Evolutionary conservation across 805 yeast species (phyloP).

Genomic region (Tetrapisispora fleetii): DNA sequence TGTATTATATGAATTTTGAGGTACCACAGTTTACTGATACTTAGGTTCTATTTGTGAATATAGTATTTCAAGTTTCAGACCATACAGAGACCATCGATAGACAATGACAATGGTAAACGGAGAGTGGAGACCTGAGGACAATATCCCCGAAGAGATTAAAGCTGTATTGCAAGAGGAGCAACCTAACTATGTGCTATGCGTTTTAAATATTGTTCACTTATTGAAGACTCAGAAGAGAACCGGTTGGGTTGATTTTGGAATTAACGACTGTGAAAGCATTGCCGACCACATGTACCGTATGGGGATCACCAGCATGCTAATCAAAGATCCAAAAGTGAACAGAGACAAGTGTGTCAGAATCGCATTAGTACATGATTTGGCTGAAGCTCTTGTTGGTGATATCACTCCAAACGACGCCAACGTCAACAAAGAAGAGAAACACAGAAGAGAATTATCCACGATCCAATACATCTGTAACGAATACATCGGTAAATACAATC

Average conservation of each 20-base stretch:
- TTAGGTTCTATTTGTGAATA: background rate
- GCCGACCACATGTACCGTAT: conserved; percentile 96
- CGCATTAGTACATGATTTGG: conserved; percentile 86
- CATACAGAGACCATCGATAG: background rate
- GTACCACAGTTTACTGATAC: background rate
- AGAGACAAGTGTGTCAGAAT: conserved; percentile 68
- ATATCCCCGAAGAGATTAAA: conserved; percentile 33
- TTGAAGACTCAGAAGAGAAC: conserved; percentile 79
- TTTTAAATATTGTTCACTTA: conserved; percentile 55
- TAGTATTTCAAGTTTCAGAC: background rate
- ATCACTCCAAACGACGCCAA: conserved; percentile 68
- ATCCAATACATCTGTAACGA: conserved; percentile 51
- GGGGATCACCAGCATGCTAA: conserved; percentile 70
- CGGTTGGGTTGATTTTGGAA: conserved; percentile 77
- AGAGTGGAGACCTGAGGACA: conserved; percentile 37
- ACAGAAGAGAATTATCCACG: conserved; percentile 66
- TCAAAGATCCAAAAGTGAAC: conserved; percentile 44
- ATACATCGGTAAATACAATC: conserved; percentile 59
- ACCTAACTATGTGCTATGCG: conserved; percentile 38
- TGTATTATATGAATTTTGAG: too few species aligned
- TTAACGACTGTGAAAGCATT: conserved; percentile 46
- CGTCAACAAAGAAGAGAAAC: conserved; percentile 71
- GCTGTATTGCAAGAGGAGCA: conserved; percentile 17
- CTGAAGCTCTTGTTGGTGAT: conserved; percentile 91
- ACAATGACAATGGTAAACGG: background rate